Conservation (phyloP, 2,329 filamentous ascomycete species). For the Pseudogymnoascus sp. region DNA sequence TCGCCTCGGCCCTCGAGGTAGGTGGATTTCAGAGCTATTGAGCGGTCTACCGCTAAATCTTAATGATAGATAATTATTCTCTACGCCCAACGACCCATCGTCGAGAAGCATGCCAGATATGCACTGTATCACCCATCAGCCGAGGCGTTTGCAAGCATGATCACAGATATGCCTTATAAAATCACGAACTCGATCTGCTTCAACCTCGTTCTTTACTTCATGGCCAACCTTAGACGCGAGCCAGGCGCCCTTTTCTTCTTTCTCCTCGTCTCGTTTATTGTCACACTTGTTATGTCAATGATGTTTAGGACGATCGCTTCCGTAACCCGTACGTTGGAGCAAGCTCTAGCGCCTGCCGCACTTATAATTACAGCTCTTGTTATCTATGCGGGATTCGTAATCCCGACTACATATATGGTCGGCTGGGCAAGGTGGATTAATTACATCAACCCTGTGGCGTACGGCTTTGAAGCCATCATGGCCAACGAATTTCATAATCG, state of each 20-base stretch:
- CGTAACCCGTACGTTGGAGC: constrained; percentile 61
- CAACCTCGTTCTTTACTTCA: constrained; percentile 75
- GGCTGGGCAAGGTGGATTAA: constrained; percentile 56
- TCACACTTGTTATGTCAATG: constrained; percentile 72
- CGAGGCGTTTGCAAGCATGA: constrained; percentile 75
- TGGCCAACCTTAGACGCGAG: constrained; percentile 68
- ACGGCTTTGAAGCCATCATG: constrained; percentile 59
- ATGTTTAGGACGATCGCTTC: constrained; percentile 72
- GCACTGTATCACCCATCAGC: constrained; percentile 81
- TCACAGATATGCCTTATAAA: constrained; percentile 77
- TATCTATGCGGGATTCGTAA: constrained; percentile 49
- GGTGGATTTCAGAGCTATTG: constrained; percentile 43
- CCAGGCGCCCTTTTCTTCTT: constrained; percentile 78
- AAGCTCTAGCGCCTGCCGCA: constrained; percentile 52
- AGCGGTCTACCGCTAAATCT: neutral
- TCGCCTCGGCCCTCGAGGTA: constrained; percentile 51
- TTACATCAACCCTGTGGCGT: constrained; percentile 60
- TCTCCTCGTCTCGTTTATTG: constrained; percentile 63
- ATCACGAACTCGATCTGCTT: constrained; percentile 62
- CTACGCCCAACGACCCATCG: constrained; percentile 50
- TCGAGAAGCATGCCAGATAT: constrained; percentile 79
- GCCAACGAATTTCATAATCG: constrained; percentile 61
- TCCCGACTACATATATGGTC: constrained; percentile 52
- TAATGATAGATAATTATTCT: constrained; percentile 51
- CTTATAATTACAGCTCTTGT: constrained; percentile 32